Conservation (phyloP, 2,329 filamentous ascomycete species). For the Botrytis squamosa region DNA sequence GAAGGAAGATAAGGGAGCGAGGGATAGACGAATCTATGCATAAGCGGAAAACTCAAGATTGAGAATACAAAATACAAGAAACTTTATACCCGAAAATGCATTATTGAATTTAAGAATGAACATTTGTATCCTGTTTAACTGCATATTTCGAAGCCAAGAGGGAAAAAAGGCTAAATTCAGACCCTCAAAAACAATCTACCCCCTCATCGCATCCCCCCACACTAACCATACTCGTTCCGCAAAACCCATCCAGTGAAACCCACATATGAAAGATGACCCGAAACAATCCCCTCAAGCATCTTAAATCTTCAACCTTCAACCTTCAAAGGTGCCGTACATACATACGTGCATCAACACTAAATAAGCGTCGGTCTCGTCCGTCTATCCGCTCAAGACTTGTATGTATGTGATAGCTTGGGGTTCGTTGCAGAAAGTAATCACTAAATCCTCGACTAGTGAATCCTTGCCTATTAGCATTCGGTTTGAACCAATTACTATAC, state of each 20-base stretch:
- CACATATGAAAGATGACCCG: background rate
- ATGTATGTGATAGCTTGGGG: conserved; percentile 4
- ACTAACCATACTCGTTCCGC: background rate
- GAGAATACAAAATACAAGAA: background rate
- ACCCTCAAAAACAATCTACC: background rate
- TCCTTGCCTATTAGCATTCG: background rate
- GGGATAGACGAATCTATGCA: background rate
- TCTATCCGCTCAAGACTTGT: background rate
- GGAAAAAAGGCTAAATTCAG: background rate
- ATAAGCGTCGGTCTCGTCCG: background rate
- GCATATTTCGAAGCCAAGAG: background rate
- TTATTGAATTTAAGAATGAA: background rate
- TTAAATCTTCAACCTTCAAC: background rate
- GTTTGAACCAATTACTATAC: background rate
- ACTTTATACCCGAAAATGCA: background rate
- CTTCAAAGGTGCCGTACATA: conserved; percentile 2
- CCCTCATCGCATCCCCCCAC: background rate
- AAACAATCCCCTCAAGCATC: background rate
- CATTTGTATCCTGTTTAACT: background rate
- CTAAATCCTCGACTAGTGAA: background rate
- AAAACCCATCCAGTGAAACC: background rate
- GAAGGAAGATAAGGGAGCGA: background rate
- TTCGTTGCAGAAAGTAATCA: conserved; percentile 1
- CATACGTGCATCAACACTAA: conserved; percentile 11
- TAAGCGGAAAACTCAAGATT: background rate